These are phyloP conservation scores for Aspergillus latus DNA, from an alignment of 2,329 filamentous ascomycete genomes.

Conservation along the genomic window DNA sequence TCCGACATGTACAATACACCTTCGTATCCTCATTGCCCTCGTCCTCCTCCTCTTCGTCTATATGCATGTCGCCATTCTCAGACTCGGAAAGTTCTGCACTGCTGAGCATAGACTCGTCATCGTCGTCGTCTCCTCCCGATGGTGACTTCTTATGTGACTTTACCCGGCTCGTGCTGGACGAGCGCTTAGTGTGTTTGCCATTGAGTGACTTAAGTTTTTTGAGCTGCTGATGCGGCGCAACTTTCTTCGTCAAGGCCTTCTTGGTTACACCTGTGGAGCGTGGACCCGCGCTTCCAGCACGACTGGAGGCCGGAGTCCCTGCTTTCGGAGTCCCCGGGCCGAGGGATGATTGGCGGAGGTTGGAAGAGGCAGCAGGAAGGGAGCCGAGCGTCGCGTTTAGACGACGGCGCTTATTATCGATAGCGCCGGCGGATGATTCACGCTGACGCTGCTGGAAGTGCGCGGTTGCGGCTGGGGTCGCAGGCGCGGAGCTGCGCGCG, in stretches of 20 bases:
- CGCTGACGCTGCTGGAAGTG: conserved; percentile 52
- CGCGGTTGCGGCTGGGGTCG: conserved; percentile 42
- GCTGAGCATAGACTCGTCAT: conserved; percentile 57
- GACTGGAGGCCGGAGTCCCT: conserved; percentile 52
- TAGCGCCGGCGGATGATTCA: conserved; percentile 55
- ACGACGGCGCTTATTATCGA: conserved; percentile 60
- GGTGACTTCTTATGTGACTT: conserved; percentile 45
- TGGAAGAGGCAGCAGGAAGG: conserved; percentile 55
- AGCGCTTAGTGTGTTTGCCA: conserved; percentile 45
- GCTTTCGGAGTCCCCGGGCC: conserved; percentile 65
- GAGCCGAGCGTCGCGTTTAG: conserved; percentile 54
- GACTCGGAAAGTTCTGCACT: conserved; percentile 51
- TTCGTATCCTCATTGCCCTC: conserved; percentile 59
- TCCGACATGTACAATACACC: conserved; percentile 65
- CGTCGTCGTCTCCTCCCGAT: conserved; percentile 46
- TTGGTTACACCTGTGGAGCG: conserved; percentile 42
- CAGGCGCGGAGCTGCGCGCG: conserved; percentile 46
- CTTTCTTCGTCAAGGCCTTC: conserved; percentile 53
- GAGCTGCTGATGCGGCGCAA: conserved; percentile 55
- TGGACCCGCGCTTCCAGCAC: conserved; percentile 62
- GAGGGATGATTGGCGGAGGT: conserved; percentile 60
- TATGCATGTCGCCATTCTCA: conserved; percentile 41
- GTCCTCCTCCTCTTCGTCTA: conserved; percentile 48
- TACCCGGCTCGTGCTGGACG: conserved; percentile 39
- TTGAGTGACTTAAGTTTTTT: conserved; percentile 38